Percentiles rank a stretch among this genome's conserved stretches.
Conservation (phyloP, 2,329 filamentous ascomycete species). For the Immersiporthe knoxdaviesiana region DNA sequence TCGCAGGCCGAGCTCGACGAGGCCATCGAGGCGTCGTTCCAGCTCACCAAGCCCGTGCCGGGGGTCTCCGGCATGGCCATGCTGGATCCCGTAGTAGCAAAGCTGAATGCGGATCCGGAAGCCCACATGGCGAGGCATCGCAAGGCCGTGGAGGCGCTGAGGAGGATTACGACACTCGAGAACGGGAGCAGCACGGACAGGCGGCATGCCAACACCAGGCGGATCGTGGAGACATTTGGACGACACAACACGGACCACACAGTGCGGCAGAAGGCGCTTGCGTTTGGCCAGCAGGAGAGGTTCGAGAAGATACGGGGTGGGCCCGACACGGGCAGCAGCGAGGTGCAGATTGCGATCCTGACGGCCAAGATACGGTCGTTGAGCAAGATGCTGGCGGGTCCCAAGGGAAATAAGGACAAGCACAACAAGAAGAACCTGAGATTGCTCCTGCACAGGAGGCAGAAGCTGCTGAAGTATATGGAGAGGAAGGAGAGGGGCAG, state of each 20-base stretch:
- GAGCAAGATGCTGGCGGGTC: constrained; percentile 69
- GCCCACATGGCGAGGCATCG: constrained; percentile 61
- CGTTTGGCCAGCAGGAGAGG: constrained; percentile 46
- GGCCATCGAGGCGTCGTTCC: constrained; percentile 69
- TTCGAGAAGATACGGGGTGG: constrained; percentile 66
- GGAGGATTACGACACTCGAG: constrained; percentile 75
- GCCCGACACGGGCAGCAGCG: constrained; percentile 89
- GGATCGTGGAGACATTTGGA: constrained; percentile 86
- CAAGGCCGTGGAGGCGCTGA: constrained; percentile 74
- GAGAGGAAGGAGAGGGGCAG: constrained; percentile 88
- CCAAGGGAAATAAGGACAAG: constrained; percentile 80
- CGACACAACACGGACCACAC: constrained; percentile 81
- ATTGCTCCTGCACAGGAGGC: constrained; percentile 82
- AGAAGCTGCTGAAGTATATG: constrained; percentile 87
- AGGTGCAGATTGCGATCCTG: constrained; percentile 96
- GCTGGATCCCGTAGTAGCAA: constrained; percentile 3
- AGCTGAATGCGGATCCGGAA: constrained; percentile 37
- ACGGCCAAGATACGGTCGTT: constrained; percentile 90
- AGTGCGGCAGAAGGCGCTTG: constrained; percentile 65
- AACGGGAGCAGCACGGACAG: constrained; percentile 80
- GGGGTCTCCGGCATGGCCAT: not conserved
- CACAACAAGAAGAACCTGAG: constrained; percentile 91
- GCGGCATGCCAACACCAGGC: constrained; percentile 78
- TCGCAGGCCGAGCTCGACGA: constrained; percentile 67
- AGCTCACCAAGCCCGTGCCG: constrained; percentile 63